Base-by-base conservation (phyloP, 768 basidiomycete genomes). In the Termitomyces bulborhizus region DNA sequence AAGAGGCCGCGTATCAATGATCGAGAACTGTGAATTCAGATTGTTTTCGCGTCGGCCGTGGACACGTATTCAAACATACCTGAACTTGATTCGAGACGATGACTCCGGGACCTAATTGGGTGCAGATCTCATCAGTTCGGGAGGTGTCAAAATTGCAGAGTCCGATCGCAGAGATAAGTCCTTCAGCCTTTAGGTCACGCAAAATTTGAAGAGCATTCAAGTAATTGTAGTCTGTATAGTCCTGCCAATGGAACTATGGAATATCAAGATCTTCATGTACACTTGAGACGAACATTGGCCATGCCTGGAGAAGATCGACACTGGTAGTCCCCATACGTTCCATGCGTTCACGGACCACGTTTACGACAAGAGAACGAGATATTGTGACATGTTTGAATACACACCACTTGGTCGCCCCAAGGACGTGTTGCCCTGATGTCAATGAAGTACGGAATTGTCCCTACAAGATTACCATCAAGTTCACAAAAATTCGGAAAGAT, bases 371-470 rank as follows among this genome's bases (percentile, higher is more conserved):
- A 31, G 74, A 67, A 6, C 79, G 80, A 3, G 86, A 77, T 1
- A 80, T 73, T 13, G 68, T 68, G 15, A 74, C 71, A 29, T 71
- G 70, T 55, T 79, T 75, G 72, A 92, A 92, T 13, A 90, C 80
- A 66, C 90, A 92, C 89, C 88, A 93, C 65, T 93, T 93, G 2
- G 92, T 93, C 1, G 86, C 88, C 42, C 88, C 86, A 26, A 92
- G 58, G 9, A 88, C 76, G 3, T 68, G 62, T 37, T 72, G 64
- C 29, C 75, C 63, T 31, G 69, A 58, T 29, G 73, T 66, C 16
- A 81, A 67, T 12, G 76, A 72, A 58, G 71, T 64, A 62, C 78
- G 78, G 69, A 88, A 88, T 66, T 86, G 82, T 12, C 90, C 90
- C 90, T 92, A 45, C 51, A 51, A n/a, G 46, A 57, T 44, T 53